A percentile compares a stretch with the other conserved stretches of the same genome.
Conservation (phyloP, 768 basidiomycete genomes). For the Serendipita indica region DNA sequence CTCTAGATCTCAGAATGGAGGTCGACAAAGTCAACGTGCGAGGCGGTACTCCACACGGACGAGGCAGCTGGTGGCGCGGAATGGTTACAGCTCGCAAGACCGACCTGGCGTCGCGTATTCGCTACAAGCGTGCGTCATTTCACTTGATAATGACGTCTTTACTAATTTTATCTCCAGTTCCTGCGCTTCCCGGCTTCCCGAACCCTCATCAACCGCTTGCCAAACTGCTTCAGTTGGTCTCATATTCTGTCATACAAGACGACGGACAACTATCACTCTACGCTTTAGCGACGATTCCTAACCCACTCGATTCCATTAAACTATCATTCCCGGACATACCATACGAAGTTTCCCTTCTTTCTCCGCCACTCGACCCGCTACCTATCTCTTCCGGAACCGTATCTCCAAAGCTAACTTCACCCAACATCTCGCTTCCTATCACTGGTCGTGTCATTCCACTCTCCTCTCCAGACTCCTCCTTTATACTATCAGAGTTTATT, state of each 20-base stretch:
- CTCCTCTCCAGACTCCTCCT: constrained; percentile 30
- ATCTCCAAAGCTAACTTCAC: constrained; percentile 35
- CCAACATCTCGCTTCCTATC: constrained; percentile 48
- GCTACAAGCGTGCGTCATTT: constrained; percentile 35
- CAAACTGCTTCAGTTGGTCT: constrained; percentile 42
- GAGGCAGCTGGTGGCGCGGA: constrained; percentile 35
- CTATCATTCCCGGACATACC: constrained; percentile 44
- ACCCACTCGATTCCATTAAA: constrained; percentile 36
- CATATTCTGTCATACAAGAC: constrained; percentile 44
- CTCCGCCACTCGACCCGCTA: constrained; percentile 33
- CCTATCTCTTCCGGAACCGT: constrained; percentile 41
- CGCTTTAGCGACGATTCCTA: constrained; percentile 42
- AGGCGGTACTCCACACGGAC: constrained; percentile 31
- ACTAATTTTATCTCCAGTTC: constrained; percentile 17
- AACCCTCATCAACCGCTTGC: constrained; percentile 35
- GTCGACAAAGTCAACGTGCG: constrained; percentile 32
- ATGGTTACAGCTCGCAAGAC: constrained; percentile 27
- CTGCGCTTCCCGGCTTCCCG: constrained; percentile 54
- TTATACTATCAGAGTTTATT: constrained; percentile 45
- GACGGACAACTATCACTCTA: constrained; percentile 18
- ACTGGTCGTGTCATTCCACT: constrained; percentile 35
- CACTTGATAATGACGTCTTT: neutral
- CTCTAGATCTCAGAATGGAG: constrained; percentile 30
- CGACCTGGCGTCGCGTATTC: constrained; percentile 33
- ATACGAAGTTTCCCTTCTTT: constrained; percentile 42